Evolutionary conservation across 2,329 filamentous ascomycete species (phyloP).

Genomic region (Arthroderma sp.): DNA sequence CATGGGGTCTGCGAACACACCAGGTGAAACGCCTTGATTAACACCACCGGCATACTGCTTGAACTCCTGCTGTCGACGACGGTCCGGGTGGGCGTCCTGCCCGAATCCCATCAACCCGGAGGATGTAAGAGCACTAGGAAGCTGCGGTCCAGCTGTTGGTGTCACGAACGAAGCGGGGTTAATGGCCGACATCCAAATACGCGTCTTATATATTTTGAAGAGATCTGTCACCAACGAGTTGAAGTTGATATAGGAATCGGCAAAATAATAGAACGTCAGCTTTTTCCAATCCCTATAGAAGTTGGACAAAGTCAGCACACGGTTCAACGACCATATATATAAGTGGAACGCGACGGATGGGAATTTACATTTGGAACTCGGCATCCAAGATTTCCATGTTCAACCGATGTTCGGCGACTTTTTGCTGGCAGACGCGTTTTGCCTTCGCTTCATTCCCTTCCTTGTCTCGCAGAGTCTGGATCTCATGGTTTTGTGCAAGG

Average conservation of each 20-base stretch:
- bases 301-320: slow-evolving; percentile 4
- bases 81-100: slow-evolving; percentile 25
- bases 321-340: background rate
- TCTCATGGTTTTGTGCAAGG: slow-evolving; percentile 80
- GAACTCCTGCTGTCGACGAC: slow-evolving; percentile 28
- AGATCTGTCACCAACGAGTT: slow-evolving; percentile 93
- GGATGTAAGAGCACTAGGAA: slow-evolving; percentile 41
- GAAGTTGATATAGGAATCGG: slow-evolving; percentile 97
- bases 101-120: slow-evolving; percentile 38
- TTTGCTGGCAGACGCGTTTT: slow-evolving; percentile 91
- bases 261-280: slow-evolving; percentile 97
- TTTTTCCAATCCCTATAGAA: slow-evolving; percentile 86
- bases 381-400: slow-evolving; percentile 99
- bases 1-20: slow-evolving; percentile 10
- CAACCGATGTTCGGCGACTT: slow-evolving; percentile 83
- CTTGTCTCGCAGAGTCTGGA: slow-evolving; percentile 79
- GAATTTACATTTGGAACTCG: slow-evolving; percentile 91
- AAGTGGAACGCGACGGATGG: background rate
- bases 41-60: slow-evolving; percentile 16
- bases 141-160: slow-evolving; percentile 57
- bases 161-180: slow-evolving; percentile 92
- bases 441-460: slow-evolving; percentile 96
- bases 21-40: slow-evolving; percentile 9
- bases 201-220: slow-evolving; percentile 98
- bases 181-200: slow-evolving; percentile 99